Evolutionary conservation across 2,329 filamentous ascomycete genomes (phyloP).

Genomic region (Pseudocercospora fuligena): DNA sequence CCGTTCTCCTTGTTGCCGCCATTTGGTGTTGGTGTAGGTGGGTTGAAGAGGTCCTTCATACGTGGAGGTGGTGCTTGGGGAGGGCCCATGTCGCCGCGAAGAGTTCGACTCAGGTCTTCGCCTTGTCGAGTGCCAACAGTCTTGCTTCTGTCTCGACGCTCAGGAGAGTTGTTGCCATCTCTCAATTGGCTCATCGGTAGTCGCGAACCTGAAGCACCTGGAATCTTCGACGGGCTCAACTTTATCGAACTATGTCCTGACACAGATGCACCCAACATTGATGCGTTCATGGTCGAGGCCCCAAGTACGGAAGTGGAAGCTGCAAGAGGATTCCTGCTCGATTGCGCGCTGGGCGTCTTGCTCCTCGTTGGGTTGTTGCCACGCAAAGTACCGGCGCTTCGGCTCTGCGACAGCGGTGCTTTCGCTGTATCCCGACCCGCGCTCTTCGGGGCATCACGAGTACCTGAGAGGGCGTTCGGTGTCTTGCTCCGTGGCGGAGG

Average conservation of each 20-base stretch:
- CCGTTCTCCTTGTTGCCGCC: conserved; percentile 38
- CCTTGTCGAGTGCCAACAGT: conserved; percentile 31
- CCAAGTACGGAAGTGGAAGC: conserved; percentile 41
- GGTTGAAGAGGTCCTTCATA: conserved; percentile 80
- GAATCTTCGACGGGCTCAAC: conserved; percentile 69
- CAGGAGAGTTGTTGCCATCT: conserved; percentile 79
- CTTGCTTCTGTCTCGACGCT: conserved; percentile 59
- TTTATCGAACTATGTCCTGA: conserved; percentile 29
- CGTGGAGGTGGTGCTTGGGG: conserved; percentile 77
- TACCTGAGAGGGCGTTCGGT: conserved; percentile 50
- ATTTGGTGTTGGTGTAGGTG: conserved; percentile 55
- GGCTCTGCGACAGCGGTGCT: conserved; percentile 34
- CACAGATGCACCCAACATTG: conserved; percentile 24
- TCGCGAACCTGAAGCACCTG: conserved; percentile 55
- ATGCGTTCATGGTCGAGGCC: conserved; percentile 38
- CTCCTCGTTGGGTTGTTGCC: conserved; percentile 48
- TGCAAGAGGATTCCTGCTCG: conserved; percentile 37
- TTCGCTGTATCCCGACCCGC: conserved; percentile 27
- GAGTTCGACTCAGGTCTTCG: conserved; percentile 49
- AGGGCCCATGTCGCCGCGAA: conserved; percentile 46
- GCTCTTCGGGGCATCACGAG: conserved; percentile 39
- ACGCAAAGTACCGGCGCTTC: conserved; percentile 46
- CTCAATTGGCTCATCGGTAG: conserved; percentile 71
- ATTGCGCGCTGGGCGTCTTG: conserved; percentile 50
- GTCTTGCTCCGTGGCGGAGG: conserved; percentile 68